Conservation (phyloP, 805 yeast species). For the Metschnikowia cerradonensis region DNA sequence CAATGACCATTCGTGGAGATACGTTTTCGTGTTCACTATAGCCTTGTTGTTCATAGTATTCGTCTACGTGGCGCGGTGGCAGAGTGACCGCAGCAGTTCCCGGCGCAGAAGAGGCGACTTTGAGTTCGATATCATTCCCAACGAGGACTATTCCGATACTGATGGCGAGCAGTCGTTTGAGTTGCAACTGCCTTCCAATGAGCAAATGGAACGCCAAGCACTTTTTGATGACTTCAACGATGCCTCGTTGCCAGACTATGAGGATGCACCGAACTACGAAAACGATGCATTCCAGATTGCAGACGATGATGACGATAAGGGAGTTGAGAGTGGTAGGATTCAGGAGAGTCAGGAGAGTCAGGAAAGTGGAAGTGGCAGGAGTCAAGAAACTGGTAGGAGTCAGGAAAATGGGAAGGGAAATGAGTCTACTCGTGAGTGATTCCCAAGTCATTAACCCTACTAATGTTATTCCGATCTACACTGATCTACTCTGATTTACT, state of each 20-base stretch:
- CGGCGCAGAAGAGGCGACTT: conserved; percentile 61
- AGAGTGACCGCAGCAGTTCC: conserved; percentile 37
- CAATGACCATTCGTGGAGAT: conserved; percentile 51
- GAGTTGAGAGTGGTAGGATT: too few species aligned
- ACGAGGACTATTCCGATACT: conserved; percentile 50
- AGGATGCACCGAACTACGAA: conserved; percentile 29
- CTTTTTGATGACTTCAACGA: conserved; percentile 41
- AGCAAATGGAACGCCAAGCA: conserved; percentile 37
- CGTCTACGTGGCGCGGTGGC: conserved; percentile 44
- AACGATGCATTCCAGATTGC: conserved; percentile 40
- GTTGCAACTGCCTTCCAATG: conserved; percentile 22
- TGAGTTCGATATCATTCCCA: conserved; percentile 75
- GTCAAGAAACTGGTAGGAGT: too few species aligned
- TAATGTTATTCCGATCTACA: too few species aligned
- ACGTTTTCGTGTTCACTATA: conserved; percentile 55
- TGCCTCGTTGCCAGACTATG: conserved; percentile 33
- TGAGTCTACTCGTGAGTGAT: too few species aligned
- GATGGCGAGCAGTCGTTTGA: conserved; percentile 36
- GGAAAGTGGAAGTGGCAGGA: too few species aligned
- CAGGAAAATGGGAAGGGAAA: too few species aligned
- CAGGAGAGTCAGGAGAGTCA: too few species aligned
- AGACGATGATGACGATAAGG: conserved; percentile 29
- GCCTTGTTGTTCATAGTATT: conserved; percentile 49
- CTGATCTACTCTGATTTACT: too few species aligned
- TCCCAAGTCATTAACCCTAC: too few species aligned